Conservation (phyloP, 2,329 filamentous ascomycete genomes). For the Aspergillus sp. region DNA sequence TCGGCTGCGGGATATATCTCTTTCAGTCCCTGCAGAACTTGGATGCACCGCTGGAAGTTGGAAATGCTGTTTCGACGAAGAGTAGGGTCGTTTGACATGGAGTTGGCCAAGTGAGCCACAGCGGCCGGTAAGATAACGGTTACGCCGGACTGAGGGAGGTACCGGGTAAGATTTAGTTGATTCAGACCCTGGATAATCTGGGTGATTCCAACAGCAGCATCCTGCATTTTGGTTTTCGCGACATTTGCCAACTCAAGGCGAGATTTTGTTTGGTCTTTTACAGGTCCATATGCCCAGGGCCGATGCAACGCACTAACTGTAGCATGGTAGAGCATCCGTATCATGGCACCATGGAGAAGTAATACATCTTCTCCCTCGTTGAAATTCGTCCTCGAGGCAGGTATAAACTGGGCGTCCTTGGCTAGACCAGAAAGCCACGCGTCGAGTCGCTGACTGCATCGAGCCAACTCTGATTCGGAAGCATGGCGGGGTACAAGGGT, state of each 20-base stretch:
- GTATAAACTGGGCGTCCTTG: slow-evolving; percentile 65
- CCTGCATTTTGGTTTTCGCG: slow-evolving; percentile 75
- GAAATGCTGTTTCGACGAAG: slow-evolving; percentile 68
- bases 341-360: slow-evolving; percentile 71
- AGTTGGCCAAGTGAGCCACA: slow-evolving; percentile 83
- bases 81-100: slow-evolving; percentile 72
- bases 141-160: slow-evolving; percentile 78
- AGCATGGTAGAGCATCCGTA: slow-evolving; percentile 89
- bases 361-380: slow-evolving; percentile 50
- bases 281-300: slow-evolving; percentile 73
- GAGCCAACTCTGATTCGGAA: slow-evolving; percentile 71
- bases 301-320: slow-evolving; percentile 85
- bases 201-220: slow-evolving; percentile 78
- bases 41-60: slow-evolving; percentile 82
- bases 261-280: slow-evolving; percentile 41
- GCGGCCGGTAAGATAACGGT: slow-evolving; percentile 84
- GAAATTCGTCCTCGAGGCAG: slow-evolving; percentile 61
- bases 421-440: slow-evolving; percentile 72
- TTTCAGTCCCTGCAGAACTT: slow-evolving; percentile 76
- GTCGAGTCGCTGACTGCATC: slow-evolving; percentile 72
- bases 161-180: slow-evolving; percentile 67
- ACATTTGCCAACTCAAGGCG: slow-evolving; percentile 64
- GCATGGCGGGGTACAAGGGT: slow-evolving; percentile 83
- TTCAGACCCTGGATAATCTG: slow-evolving; percentile 74
- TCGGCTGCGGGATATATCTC: slow-evolving; percentile 86